Conservation (phyloP, 2,329 filamentous ascomycete genomes). For the Aureobasidium sp. region DNA sequence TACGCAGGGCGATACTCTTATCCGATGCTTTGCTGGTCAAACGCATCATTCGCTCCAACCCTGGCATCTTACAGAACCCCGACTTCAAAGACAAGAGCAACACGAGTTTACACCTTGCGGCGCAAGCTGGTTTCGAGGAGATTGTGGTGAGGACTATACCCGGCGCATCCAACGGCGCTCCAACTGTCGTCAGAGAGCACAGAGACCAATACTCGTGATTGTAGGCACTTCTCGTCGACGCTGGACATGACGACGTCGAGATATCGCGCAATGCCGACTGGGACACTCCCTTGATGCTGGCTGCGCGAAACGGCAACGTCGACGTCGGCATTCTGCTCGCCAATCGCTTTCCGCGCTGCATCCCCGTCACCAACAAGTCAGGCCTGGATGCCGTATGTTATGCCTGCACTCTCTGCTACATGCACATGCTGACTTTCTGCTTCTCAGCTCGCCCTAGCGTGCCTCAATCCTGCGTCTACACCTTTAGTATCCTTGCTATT, state of each 20-base stretch:
- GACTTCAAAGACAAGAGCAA: slow-evolving; percentile 70
- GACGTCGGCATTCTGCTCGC: slow-evolving; percentile 66
- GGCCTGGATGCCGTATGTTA: slow-evolving; percentile 59
- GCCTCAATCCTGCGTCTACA: slow-evolving; percentile 29
- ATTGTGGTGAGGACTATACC: slow-evolving; percentile 44
- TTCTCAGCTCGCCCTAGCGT: slow-evolving; percentile 32
- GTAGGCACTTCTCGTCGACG: slow-evolving; percentile 57
- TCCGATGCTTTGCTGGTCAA: slow-evolving; percentile 65
- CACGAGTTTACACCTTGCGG: slow-evolving; percentile 75
- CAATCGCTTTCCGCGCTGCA: slow-evolving; percentile 52
- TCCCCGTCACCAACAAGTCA: slow-evolving; percentile 56
- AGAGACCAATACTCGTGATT: neutral
- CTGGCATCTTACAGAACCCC: slow-evolving; percentile 65
- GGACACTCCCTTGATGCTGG: slow-evolving; percentile 76
- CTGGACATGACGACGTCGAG: slow-evolving; percentile 65
- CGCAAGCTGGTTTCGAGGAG: slow-evolving; percentile 59
- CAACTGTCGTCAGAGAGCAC: neutral
- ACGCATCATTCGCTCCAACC: slow-evolving; percentile 69
- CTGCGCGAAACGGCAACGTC: slow-evolving; percentile 59
- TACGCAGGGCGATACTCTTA: slow-evolving; percentile 72
- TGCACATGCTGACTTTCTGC: neutral
- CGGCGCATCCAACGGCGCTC: neutral
- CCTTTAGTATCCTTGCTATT: slow-evolving; percentile 37
- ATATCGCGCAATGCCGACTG: slow-evolving; percentile 71
- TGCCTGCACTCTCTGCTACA: slow-evolving; percentile 16